Evolutionary conservation across 1,284 basidiomycete genomes (phyloP), one percentile per base, ranked within the genome.

Genomic region (Megacollybia platyphylla): DNA sequence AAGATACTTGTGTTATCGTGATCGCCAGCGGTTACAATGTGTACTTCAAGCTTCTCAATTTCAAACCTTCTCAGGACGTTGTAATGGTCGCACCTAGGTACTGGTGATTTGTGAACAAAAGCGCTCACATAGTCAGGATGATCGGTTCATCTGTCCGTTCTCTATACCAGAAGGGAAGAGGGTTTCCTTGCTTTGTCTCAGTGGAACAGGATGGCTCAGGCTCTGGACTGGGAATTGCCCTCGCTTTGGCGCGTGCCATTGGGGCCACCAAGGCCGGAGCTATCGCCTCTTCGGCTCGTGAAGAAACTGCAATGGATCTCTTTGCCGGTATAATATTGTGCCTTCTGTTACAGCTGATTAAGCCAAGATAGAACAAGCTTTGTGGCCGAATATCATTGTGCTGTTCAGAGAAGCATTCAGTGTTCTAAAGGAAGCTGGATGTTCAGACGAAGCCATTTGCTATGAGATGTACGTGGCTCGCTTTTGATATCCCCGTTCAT

Each of bases 301-400:
- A 79, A 56, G 76, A 79, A 54, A 79, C 76, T 10, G 69, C 67
- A 0, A 79, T 79, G 73, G 76, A 79, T 50, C 62, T 77, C 15
- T 70, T 78, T 48, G 76, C 76, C 48, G 61, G 62, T 60, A 46
- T 24, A 51, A 43, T 15, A 27, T 27, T 13, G 5, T 41, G 28
- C 17, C 7, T 27, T 9, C 11, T 40, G 11, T n/a, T 9, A 15
- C 10, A 34, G 18, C 44, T 6, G n/a, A 20, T 44, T n/a, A 42
- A 24, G 9, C 30, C 17, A 42, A 37, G 30, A 39, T 45, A 49
- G 76, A 79, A 54, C 77, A 80, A 56, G 77, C 70, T 9, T 60
- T 79, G 39, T 79, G 77, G 76, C 76, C 75, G 0, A 76, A 78
- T 47, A 78, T 79, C 51, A 79, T 79, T 44, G 67, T 71, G 65